Percentiles rank a stretch among this genome's conserved stretches.
These are phyloP conservation scores for Rhodotorula sp. DNA, from an alignment of 1,284 basidiomycete species.

Conservation along the genomic window DNA sequence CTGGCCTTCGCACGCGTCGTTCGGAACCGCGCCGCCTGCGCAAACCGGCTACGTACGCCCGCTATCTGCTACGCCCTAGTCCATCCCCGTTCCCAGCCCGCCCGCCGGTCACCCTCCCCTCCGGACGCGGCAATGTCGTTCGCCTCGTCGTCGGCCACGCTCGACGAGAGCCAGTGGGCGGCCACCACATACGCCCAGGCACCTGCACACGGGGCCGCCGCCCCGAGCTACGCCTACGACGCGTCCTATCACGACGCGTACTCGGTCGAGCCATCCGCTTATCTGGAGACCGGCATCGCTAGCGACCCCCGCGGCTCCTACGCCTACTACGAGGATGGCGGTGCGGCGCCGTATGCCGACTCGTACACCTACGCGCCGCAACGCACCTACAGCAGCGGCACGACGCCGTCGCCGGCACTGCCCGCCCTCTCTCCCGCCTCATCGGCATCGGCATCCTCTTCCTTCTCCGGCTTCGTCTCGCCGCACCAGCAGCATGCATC, in stretches of 20 bases:
- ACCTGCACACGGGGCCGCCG: not conserved
- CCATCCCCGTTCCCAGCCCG: too few relatives aligned
- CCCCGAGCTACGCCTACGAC: not conserved
- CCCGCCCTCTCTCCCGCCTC: slow-evolving; percentile 23
- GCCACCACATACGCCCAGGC: slow-evolving; percentile 1
- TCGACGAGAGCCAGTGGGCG: not conserved
- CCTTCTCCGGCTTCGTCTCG: slow-evolving; percentile 14
- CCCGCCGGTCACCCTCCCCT: too few relatives aligned
- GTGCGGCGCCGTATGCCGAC: not conserved
- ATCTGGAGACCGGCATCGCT: not conserved
- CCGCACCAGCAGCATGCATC: slow-evolving; percentile 8
- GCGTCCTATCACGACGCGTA: too few relatives aligned
- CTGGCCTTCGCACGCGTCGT: too few relatives aligned
- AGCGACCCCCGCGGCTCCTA: not conserved
- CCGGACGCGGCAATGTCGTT: not conserved
- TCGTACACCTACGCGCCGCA: slow-evolving; percentile 13
- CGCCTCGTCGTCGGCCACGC: not conserved
- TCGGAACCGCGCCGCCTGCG: too few relatives aligned
- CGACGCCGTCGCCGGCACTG: slow-evolving; percentile 15
- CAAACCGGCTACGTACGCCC: too few relatives aligned
- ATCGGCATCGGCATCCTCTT: slow-evolving; percentile 19
- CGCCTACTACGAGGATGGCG: not conserved
- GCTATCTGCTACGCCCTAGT: too few relatives aligned
- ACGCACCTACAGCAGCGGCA: not conserved
- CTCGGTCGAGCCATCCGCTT: not conserved